phyloP scores from a whole-genome alignment of 2,329 filamentous ascomycete species.

The Chaetomium strumarium region DNA sequence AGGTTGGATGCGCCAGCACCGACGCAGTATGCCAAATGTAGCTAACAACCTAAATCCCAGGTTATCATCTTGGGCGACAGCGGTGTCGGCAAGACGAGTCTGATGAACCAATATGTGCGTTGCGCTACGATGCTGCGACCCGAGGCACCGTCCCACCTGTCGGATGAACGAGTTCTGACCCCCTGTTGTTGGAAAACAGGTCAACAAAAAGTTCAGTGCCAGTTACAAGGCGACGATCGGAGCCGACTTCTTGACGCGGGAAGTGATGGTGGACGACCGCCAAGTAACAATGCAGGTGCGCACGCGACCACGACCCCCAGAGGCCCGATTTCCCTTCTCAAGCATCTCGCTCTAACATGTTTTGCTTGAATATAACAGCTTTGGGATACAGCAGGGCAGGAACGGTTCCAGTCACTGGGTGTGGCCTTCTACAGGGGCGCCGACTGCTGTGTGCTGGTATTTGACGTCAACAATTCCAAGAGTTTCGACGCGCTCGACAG shows the following conservation, averaged over 20 bases:
- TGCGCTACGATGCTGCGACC: not conserved
- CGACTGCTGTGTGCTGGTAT: conserved; percentile 96
- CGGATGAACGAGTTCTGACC: conserved; percentile 3
- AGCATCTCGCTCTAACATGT: conserved; percentile 9
- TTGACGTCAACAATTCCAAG: conserved; percentile 98
- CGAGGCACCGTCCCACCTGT: conserved; percentile 3
- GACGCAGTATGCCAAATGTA: not conserved
- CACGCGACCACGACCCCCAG: not conserved
- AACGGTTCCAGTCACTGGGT: conserved; percentile 93
- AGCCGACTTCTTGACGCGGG: conserved; percentile 96
- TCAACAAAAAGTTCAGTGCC: conserved; percentile 99
- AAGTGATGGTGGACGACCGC: conserved; percentile 93
- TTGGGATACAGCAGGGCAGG: conserved; percentile 96
- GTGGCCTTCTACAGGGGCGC: conserved; percentile 97
- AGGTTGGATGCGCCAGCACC: conserved; percentile 49
- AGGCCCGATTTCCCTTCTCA: not conserved
- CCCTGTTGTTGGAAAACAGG: conserved; percentile 47
- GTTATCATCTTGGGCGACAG: conserved; percentile 99
- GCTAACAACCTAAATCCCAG: conserved; percentile 42
- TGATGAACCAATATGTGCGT: conserved; percentile 99
- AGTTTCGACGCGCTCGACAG: conserved; percentile 97
- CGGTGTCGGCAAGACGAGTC: conserved; percentile 96
- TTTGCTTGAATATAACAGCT: conserved; percentile 49
- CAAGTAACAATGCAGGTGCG: conserved; percentile 86
- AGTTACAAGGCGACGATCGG: conserved; percentile 99